Conservation (phyloP, 1,284 basidiomycete genomes). For the Sphaerobolus stellatus region DNA sequence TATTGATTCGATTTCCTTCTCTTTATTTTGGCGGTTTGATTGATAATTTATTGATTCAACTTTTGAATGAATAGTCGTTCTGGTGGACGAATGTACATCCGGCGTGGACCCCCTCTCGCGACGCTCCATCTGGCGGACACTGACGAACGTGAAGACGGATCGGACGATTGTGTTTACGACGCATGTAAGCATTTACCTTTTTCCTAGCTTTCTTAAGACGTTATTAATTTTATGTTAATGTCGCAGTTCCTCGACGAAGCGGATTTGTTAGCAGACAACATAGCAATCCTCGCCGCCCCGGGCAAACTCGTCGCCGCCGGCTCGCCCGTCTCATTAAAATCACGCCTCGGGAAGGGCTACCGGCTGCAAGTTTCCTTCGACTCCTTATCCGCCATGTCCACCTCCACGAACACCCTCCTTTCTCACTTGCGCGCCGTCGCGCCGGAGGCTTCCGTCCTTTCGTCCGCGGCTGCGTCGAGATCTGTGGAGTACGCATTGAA, state of each 20-base stretch:
- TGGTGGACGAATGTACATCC: conserved; percentile 74
- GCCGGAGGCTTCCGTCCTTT: conserved; percentile 43
- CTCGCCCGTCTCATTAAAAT: conserved; percentile 71
- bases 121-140: conserved; percentile 72
- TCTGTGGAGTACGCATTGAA: conserved; percentile 58
- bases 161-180: conserved; percentile 70
- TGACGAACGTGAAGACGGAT: conserved; percentile 64
- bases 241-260: conserved; percentile 75
- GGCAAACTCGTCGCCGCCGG: conserved; percentile 73
- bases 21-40: too few relatives aligned
- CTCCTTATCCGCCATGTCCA: conserved; percentile 27
- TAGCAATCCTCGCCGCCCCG: conserved; percentile 73
- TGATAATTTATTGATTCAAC: neutral
- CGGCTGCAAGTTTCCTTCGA: conserved; percentile 54
- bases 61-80: conserved; percentile 47
- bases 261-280: conserved; percentile 72
- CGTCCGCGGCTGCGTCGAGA: conserved; percentile 40
- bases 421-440: conserved; percentile 45
- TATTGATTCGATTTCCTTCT: too few relatives aligned
- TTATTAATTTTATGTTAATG: conserved; percentile 8
- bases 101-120: conserved; percentile 80
- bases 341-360: conserved; percentile 70
- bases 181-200: conserved; percentile 46
- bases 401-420: conserved; percentile 40
- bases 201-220: conserved; percentile 6